Evolutionary conservation across 2,329 filamentous ascomycete genomes (phyloP), one percentile per base, ranked within the genome.

Genomic region (Cladosporium austrohemisphaericum): DNA sequence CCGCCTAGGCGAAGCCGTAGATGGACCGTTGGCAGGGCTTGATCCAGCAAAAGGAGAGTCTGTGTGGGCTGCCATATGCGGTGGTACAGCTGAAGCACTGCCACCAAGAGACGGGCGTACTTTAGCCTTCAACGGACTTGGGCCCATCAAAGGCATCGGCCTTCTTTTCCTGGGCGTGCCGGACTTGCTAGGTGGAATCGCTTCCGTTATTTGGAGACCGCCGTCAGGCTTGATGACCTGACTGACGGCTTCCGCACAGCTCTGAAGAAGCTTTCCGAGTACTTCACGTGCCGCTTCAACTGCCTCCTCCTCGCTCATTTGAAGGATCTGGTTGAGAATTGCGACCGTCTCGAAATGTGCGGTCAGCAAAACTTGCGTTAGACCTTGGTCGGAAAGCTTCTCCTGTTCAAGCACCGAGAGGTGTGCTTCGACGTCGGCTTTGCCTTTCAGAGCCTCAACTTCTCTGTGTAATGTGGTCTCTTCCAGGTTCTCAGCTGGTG

Each of bases 171-270:
- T 92, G 0, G 89, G 86, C 2, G 90, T 94, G 16, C 87, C 86
- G 29, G 78, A 73, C 58, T 83, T 85, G 8, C 76, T 79, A 2
- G 88, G 86, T 5, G 87, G 81, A 56, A 88, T 84, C 28, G 78
- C 75, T 51, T 92, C 83, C 0, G 68, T 73, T 4, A 82, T 70
- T 0, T 80, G 76, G 3, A 83, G 69, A 48, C 74, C 79, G 16
- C 88, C 89, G 60, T 96, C 92, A 2, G 92, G 90, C 65, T 94
- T 95, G 66, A 98, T 86, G 20, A 96, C 81, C 59, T 94, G 88
- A 0, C 87, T 84, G 5, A 85, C 81, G 0, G 88, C 84, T 20
- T 81, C 78, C 35, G 83, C 84, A 50, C 90, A 92, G 3, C 81
- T 81, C 51, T 88, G 82, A 13, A 97, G 76, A 50, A 98, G 79